Percentiles rank a stretch among this genome's conserved stretches.
These are phyloP conservation scores for Aspergillus thermomutatus DNA, from an alignment of 2,329 filamentous ascomycete genomes.

Conservation along the genomic window DNA sequence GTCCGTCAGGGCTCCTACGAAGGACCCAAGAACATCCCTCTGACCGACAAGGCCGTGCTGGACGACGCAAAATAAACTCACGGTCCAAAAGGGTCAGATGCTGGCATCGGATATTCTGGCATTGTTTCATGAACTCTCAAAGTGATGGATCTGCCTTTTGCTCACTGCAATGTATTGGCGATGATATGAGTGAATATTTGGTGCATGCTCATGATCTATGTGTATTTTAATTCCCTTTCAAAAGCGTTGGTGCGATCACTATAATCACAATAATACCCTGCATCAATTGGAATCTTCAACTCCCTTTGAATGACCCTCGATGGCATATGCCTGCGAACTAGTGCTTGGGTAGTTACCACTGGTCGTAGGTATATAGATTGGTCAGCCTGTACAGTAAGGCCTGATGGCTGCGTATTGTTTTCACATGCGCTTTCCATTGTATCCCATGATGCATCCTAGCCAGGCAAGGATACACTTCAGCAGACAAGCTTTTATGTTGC, in stretches of 20 bases:
- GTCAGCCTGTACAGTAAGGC: too few relatives aligned
- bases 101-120: background rate
- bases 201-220: background rate
- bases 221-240: background rate
- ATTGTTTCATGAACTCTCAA: background rate
- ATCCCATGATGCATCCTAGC: too few relatives aligned
- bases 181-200: background rate
- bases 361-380: background rate
- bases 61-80: slow-evolving; percentile 27
- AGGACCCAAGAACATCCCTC: slow-evolving; percentile 35
- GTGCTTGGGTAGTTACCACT: background rate
- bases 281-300: background rate
- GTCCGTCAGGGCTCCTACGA: slow-evolving; percentile 31
- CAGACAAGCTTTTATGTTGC: too few relatives aligned
- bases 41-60: slow-evolving; percentile 31
- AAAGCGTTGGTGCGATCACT: background rate
- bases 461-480: too few relatives aligned
- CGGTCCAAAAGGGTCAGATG: background rate
- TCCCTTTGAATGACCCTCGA: background rate
- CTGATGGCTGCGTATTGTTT: too few relatives aligned
- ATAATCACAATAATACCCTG: background rate
- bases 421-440: too few relatives aligned
- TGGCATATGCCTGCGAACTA: background rate
- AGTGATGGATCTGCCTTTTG: background rate
- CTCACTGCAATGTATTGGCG: background rate